Percentiles rank a stretch among this genome's conserved stretches.
Conservation (phyloP, 1,284 basidiomycete species). For the Cystobasidium pallidum region DNA sequence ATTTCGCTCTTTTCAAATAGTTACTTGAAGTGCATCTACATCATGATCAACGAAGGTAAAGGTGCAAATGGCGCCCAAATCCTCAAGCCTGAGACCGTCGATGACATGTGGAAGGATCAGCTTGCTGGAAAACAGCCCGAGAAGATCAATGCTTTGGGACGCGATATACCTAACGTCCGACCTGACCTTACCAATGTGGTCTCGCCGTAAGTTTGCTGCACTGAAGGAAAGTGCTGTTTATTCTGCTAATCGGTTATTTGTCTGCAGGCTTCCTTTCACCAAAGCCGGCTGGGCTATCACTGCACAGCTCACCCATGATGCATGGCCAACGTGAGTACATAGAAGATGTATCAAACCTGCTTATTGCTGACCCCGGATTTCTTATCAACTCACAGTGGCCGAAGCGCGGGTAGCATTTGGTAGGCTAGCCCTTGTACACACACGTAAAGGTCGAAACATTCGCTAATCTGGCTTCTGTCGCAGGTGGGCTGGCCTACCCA, state of each 20-base stretch:
- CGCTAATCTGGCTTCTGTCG: not conserved
- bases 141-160: conserved; percentile 44
- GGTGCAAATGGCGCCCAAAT: conserved; percentile 51
- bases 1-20: too few species aligned
- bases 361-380: not conserved
- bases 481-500: conserved; percentile 37
- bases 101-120: conserved; percentile 50
- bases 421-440: conserved; percentile 1
- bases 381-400: not conserved
- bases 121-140: conserved; percentile 45
- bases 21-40: conserved; percentile 48
- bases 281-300: conserved; percentile 29
- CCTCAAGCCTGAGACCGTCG: conserved; percentile 48
- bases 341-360: not conserved
- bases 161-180: conserved; percentile 45
- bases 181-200: conserved; percentile 37
- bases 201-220: not conserved
- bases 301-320: conserved; percentile 18
- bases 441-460: too few species aligned
- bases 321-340: conserved; percentile 30
- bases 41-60: conserved; percentile 52
- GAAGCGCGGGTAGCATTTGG: conserved; percentile 25
- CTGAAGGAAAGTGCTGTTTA: not conserved
- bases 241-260: not conserved
- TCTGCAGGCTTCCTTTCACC: conserved; percentile 22